These are phyloP conservation scores for Spinellus fusiger DNA, from an alignment of 192 early-diverging fungal species.

Conservation along the genomic window DNA sequence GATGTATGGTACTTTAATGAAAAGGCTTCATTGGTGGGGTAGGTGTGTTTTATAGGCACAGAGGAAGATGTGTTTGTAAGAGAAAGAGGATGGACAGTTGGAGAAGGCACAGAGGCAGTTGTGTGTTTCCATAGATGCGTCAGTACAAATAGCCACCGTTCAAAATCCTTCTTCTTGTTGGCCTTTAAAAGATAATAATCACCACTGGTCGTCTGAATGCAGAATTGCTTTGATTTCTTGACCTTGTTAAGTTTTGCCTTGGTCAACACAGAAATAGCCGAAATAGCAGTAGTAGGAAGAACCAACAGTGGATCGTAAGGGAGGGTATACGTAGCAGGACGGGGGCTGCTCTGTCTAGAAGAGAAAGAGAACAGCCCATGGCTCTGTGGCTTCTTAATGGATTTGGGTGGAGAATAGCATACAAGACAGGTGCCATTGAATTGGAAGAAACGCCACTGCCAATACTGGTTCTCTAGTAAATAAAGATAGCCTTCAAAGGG, in stretches of 20 bases:
- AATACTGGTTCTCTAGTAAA: slow-evolving; percentile 16
- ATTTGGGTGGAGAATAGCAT: slow-evolving; percentile 21
- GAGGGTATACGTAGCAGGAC: too few species aligned
- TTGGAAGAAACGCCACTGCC: slow-evolving; percentile 27
- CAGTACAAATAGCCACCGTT: slow-evolving; percentile 32
- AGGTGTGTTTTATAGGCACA: background rate
- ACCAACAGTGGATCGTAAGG: too few species aligned
- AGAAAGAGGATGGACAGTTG: too few species aligned
- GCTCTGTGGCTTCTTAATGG: slow-evolving; percentile 15
- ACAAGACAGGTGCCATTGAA: slow-evolving; percentile 27
- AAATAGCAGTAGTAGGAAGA: too few species aligned
- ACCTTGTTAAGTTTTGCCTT: background rate
- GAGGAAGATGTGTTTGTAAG: too few species aligned
- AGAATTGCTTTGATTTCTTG: slow-evolving; percentile 16
- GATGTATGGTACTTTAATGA: background rate
- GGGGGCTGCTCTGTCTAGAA: too few species aligned
- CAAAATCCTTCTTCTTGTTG: slow-evolving; percentile 32
- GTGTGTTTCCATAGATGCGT: slow-evolving; percentile 31
- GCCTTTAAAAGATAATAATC: slow-evolving; percentile 28
- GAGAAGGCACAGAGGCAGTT: too few species aligned
- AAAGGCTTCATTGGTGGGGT: background rate
- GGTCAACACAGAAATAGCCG: slow-evolving; percentile 8
- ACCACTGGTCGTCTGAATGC: slow-evolving; percentile 21
- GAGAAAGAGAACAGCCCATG: too few species aligned
- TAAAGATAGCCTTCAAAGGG: slow-evolving; percentile 32